phyloP scores from a whole-genome alignment of 768 basidiomycete genomes.

The Kondoa subrosea region DNA sequence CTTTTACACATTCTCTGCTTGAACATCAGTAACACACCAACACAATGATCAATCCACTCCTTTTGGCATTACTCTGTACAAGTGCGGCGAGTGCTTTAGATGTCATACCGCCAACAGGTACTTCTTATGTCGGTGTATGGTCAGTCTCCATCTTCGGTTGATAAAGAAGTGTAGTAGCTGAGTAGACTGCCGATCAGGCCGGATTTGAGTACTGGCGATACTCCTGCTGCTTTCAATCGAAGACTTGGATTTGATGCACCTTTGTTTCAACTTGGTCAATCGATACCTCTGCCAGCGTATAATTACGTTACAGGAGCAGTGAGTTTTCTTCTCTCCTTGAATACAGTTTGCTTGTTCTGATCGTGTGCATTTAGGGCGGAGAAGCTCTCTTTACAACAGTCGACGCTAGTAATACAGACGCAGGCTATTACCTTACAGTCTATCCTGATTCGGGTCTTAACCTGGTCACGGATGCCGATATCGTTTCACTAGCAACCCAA shows the following conservation, averaged over 20 bases:
- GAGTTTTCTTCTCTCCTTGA: not conserved
- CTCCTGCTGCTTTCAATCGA: not conserved
- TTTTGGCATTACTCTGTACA: no score
- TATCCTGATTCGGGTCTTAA: constrained; percentile 25
- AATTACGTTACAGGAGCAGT: constrained; percentile 10
- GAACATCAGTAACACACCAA: no score
- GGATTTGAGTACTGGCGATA: not conserved
- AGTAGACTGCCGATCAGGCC: no score
- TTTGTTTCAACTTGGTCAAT: constrained; percentile 15
- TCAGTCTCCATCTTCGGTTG: no score
- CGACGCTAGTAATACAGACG: not conserved
- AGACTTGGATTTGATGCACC: not conserved
- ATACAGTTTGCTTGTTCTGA: not conserved
- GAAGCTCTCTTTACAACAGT: constrained; percentile 1
- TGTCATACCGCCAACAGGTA: no score
- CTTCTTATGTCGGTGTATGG: no score
- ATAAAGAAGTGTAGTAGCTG: no score
- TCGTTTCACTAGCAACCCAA: constrained; percentile 26
- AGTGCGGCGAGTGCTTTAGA: no score
- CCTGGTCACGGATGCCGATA: constrained; percentile 24
- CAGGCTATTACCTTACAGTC: constrained; percentile 13
- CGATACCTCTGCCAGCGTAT: constrained; percentile 20
- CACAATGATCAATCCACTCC: no score
- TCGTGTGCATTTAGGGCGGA: not conserved
- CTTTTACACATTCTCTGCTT: no score